Base-by-base conservation (phyloP, 768 basidiomycete genomes). In the Galerina sulciceps region DNA sequence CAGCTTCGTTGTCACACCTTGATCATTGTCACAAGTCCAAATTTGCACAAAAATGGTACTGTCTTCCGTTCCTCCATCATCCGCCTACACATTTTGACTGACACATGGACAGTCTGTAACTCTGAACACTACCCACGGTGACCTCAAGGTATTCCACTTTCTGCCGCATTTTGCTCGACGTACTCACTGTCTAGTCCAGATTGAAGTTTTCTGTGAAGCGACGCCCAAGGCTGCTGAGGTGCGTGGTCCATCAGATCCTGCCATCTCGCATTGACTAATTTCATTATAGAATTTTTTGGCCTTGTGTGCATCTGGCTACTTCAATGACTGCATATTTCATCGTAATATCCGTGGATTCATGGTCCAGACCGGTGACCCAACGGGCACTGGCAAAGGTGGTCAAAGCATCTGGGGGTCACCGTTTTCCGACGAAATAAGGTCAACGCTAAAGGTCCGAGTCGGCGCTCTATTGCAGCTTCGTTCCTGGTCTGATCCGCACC, bases 341-440 rank as follows among this genome's bases (percentile, higher is more conserved):
- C 85, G 95, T 42, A 99, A 94, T 71, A 98, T 99, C 79, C 94
- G 88, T 65, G 89, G 88, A 18, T 99, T 99, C 77, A 99, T 99
- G 91, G 78, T 90, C 9, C 97, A 99, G 67, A 93, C 94, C 0
- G 94, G 93, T 41, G 94, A 96, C 71, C 93, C 93, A 13, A 80
- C 85, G 10, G 93, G 94, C 20, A 85, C 92, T 23, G 97, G 97
- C 23, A 99, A 98, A 73, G 95, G 93, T 38, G 97, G 97, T 11
- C 94, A 98, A 76, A 95, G 92, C 67, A 91, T 98, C 64, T 99
- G 96, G 94, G 95, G 94, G 2, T 85, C 85, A 58, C 87, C 96
- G 0, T 99, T 97, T 68, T 72, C 86, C 14, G 96, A 99, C 69
- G 97, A 99, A 78, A 83, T 97, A 42, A 82, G 95, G 48, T 91